Evolutionary conservation across 2,329 filamentous ascomycete genomes (phyloP).

Genomic region (Monosporascus sp.): DNA sequence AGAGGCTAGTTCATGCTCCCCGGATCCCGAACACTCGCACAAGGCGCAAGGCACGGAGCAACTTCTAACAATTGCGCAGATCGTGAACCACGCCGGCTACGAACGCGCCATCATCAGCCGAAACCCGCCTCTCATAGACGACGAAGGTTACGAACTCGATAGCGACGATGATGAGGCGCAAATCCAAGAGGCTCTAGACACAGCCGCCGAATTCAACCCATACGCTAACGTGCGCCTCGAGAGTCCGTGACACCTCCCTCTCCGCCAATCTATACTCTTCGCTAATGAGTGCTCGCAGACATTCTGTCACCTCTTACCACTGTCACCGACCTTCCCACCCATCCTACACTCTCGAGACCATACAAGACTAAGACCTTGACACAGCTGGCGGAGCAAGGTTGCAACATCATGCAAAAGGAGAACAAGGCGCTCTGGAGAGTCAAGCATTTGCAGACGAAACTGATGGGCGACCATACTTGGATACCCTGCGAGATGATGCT

Average conservation of each 20-base stretch:
- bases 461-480: conserved; percentile 71
- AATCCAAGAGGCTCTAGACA: conserved; percentile 52
- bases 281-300: conserved; percentile 41
- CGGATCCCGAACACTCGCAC: background rate
- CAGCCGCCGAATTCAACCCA: conserved; percentile 66
- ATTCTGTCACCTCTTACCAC: conserved; percentile 71
- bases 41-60: background rate
- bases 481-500: conserved; percentile 55
- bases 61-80: conserved; percentile 37
- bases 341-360: conserved; percentile 68
- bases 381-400: conserved; percentile 63
- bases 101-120: conserved; percentile 66
- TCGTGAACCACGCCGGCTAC: conserved; percentile 69
- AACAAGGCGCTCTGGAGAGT: conserved; percentile 67
- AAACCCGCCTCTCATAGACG: conserved; percentile 68
- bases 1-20: conserved; percentile 48
- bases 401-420: conserved; percentile 69
- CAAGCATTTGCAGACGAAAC: conserved; percentile 65
- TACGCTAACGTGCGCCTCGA: conserved; percentile 68
- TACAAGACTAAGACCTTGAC: conserved; percentile 70
- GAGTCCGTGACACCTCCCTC: conserved; percentile 42
- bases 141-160: conserved; percentile 72
- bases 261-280: background rate
- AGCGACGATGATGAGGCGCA: conserved; percentile 65
- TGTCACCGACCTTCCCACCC: conserved; percentile 66